Percentiles rank a stretch among this genome's conserved stretches.
Conservation (phyloP, 805 yeast genomes). For the Yamadazyma paraphyllophila region DNA sequence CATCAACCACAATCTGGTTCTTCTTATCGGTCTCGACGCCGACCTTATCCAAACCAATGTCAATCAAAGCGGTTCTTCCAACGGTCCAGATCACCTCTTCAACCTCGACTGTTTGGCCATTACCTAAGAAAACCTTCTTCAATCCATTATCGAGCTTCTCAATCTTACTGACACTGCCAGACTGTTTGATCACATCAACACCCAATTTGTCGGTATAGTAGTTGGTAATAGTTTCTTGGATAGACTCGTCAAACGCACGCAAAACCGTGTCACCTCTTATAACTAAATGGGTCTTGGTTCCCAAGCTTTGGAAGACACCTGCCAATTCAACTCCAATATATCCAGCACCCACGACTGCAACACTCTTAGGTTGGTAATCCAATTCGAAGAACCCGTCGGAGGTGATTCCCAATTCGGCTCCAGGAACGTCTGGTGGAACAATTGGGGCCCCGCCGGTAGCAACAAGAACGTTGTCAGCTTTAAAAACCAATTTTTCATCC, state of each 20-base stretch:
- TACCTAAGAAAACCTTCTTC: slow-evolving; percentile 37
- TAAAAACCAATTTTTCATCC: slow-evolving; percentile 56
- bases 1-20: slow-evolving; percentile 76
- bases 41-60: slow-evolving; percentile 72
- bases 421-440: slow-evolving; percentile 67
- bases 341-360: slow-evolving; percentile 96
- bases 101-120: slow-evolving; percentile 47
- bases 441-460: slow-evolving; percentile 93
- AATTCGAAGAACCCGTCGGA: slow-evolving; percentile 91
- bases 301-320: slow-evolving; percentile 89
- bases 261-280: slow-evolving; percentile 90
- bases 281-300: slow-evolving; percentile 80
- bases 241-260: slow-evolving; percentile 80
- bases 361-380: slow-evolving; percentile 81
- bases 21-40: slow-evolving; percentile 62
- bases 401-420: slow-evolving; percentile 77
- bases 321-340: slow-evolving; percentile 95
- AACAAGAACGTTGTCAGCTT: slow-evolving; percentile 80
- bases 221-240: slow-evolving; percentile 77
- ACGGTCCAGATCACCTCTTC: slow-evolving; percentile 91
- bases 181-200: slow-evolving; percentile 69
- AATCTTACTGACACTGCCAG: slow-evolving; percentile 42
- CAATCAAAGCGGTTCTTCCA: slow-evolving; percentile 79
- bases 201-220: slow-evolving; percentile 76
- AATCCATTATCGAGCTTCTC: slow-evolving; percentile 32